Evolutionary conservation across 225 moss, liverwort and hornwort species (phyloP), one percentile per base, ranked within the genome.

Genomic region (Rhytidiadelphus loreus): DNA sequence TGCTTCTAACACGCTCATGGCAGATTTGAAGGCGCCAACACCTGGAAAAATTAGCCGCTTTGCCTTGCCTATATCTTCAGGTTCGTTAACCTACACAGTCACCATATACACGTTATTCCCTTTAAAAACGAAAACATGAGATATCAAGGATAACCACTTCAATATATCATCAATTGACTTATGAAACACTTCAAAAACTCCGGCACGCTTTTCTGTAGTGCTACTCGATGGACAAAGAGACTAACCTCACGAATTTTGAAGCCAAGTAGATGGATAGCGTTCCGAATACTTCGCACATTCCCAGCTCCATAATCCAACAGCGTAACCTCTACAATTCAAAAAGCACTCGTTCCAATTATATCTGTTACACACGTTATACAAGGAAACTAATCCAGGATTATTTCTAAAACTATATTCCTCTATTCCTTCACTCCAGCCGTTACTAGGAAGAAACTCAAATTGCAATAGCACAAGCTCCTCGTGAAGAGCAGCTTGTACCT

Each of bases 231-330:
- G 66, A 87, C 70, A 10, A 68, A 43, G 55, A 90, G 71, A 71
- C 63, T 62, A 85, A 96, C 98, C 88, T 97, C 96, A 30, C 93
- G 93, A 85, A 95, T 96, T 81, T 92, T 96, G 83, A 93, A 97
- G 56, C 98, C 98, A 85, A 97, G 91, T 30, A 97, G 93, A 88
- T 94, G 97, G 62, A 99, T 95, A 74, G 98, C 98, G 89, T 99
- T 99, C 89, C 98, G 91, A 87, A 99, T 95, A 62, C 97, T 97
- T 44, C 97, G 95, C 88, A 99, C 97, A 92, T 99, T 99, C 19
- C 98, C 98, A 87, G 97, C 97, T 93, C 98, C 98, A 87, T 97
- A 97, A 91, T 99, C 98, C 89, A 99, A 88, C 64, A 99, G 93
- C 39, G 96, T 96, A 86, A 99, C 96, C 93, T 97, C 98, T 96